Conservation (phyloP, 1,284 basidiomycete species). For the Cutaneotrichosporon sp. region DNA sequence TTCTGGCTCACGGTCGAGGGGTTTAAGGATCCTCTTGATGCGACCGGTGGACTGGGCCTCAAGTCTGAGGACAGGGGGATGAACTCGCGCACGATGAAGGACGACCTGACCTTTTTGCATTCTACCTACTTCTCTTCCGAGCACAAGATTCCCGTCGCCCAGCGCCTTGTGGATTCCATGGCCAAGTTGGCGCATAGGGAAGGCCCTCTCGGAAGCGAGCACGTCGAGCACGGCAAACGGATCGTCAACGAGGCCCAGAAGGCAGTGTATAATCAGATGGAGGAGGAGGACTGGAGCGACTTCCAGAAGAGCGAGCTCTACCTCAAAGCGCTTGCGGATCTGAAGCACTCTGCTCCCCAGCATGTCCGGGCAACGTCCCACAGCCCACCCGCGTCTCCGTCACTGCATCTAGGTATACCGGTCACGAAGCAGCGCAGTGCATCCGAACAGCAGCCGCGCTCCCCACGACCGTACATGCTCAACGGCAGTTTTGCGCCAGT, state of each 20-base stretch:
- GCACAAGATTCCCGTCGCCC: conserved; percentile 22
- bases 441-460: not conserved
- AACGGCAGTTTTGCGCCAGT: conserved; percentile 29
- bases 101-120: conserved; percentile 82
- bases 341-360: conserved; percentile 29
- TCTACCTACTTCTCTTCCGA: conserved; percentile 70
- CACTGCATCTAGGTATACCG: not conserved
- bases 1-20: conserved; percentile 97
- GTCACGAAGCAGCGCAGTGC: not conserved
- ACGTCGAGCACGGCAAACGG: conserved; percentile 43
- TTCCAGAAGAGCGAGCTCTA: conserved; percentile 84
- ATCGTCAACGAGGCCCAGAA: conserved; percentile 70
- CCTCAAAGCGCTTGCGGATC: conserved; percentile 77
- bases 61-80: conserved; percentile 2
- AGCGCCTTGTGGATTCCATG: conserved; percentile 20
- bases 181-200: conserved; percentile 16
- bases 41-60: conserved; percentile 52
- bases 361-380: conserved; percentile 1
- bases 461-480: conserved; percentile 15
- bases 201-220: conserved; percentile 6
- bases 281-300: conserved; percentile 81
- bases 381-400: not conserved
- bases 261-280: conserved; percentile 82
- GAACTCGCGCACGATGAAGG: conserved; percentile 42
- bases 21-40: conserved; percentile 92